Evolutionary conservation across 352 stramenopile genomes (phyloP), one percentile per base, ranked within the genome.

Genomic region (Globisporangium yorkense): DNA sequence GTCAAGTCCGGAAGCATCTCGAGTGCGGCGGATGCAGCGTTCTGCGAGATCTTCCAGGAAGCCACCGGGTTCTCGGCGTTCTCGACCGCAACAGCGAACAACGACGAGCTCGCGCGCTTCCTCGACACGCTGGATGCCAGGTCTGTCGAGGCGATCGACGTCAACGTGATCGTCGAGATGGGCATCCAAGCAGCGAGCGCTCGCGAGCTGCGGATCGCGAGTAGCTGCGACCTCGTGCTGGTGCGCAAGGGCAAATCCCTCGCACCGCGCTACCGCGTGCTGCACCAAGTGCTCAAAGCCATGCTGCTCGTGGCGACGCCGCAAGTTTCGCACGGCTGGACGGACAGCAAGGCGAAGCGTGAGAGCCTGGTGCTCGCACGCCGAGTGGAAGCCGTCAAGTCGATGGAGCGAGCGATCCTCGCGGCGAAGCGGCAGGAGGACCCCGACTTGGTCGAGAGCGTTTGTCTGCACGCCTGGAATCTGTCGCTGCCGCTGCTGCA

Each of bases 401-500:
- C 74, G 0, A 66, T 96, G 10, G 87, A 97, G 51, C 68, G 87
- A 18, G 77, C 83, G 3, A 68, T 97, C 13, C 45, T 94, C 48
- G 82, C 87, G 0, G 82, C 72, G 45, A 92, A 94, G 57, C 72
- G 88, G 0, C 74, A 94, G 20, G 67, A 82, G 20, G 75, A 96
- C 37, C 57, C 86, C 0, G 75, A 87, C 24, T 61, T 97, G 20
- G 58, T 95, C 10, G 84, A 97, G 54, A 80, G 71, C 31, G 73
- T 90, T 13, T 95, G 88, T 48, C 63, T 96, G 5, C 79, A 81
- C 54, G 70, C 70, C 1, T 97, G 88, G 88, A 96, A 94, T 51
- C 46, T 96, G 21, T 77, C 80, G 8, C 51, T 94, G 1, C 84
- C 88, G 21, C 60, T 97, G 43, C 59, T 97, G 10, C 78, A 95